phyloP scores from a whole-genome alignment of 2,329 filamentous ascomycete species.

The Hymenoscyphus infarciens region DNA sequence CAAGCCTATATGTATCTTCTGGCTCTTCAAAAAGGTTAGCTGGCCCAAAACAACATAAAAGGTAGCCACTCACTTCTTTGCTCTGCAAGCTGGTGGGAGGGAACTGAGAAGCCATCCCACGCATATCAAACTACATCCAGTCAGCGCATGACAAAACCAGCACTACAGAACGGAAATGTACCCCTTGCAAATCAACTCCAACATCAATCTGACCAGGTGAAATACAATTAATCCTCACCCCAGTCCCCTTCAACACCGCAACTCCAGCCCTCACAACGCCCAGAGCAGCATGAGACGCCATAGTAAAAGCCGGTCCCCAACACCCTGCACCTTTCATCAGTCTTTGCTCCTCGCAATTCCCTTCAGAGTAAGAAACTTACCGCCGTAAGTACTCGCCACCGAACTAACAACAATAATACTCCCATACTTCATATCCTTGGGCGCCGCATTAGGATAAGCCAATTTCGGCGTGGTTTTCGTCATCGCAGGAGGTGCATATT shows the following conservation, averaged over 20 bases:
- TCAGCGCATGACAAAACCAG: neutral
- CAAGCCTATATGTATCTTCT: conserved; percentile 51
- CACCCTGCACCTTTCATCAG: no score
- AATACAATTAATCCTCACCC: conserved; percentile 56
- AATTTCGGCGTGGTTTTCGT: conserved; percentile 51
- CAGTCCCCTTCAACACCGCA: conserved; percentile 52
- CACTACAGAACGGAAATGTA: conserved; percentile 22
- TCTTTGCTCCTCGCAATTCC: no score
- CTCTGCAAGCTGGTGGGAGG: conserved; percentile 52
- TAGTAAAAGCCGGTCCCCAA: conserved; percentile 59
- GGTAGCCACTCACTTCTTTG: conserved; percentile 37
- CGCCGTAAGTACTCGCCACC: conserved; percentile 54
- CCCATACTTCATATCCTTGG: conserved; percentile 57
- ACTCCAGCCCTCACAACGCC: conserved; percentile 59
- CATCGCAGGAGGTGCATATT: conserved; percentile 63
- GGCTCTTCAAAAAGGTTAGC: conserved; percentile 32
- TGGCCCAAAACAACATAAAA: neutral
- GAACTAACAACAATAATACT: conserved; percentile 59
- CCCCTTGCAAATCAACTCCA: conserved; percentile 42
- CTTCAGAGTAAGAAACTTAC: no score
- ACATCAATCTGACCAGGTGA: conserved; percentile 41
- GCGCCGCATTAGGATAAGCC: conserved; percentile 58
- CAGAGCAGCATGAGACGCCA: conserved; percentile 56
- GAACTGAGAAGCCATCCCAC: conserved; percentile 50
- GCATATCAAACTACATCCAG: conserved; percentile 43